Evolutionary conservation across 768 basidiomycete genomes (phyloP).

Genomic region (Brasilioporus rufonigricans): DNA sequence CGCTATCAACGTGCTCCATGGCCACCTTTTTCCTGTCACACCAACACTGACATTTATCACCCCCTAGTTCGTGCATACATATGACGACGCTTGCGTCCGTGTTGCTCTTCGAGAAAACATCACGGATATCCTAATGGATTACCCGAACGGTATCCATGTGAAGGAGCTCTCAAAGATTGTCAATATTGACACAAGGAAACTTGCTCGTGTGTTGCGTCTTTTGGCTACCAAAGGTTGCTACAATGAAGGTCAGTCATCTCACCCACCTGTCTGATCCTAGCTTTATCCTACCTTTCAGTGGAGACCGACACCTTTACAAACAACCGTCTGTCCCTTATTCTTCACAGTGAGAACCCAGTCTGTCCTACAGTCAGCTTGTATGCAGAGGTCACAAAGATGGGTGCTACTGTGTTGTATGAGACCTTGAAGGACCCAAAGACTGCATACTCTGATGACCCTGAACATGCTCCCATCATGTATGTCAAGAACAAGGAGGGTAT

Average conservation of each 20-base stretch:
- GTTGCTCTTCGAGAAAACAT: too few species aligned
- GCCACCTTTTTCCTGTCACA: too few species aligned
- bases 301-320: slow-evolving; percentile 30
- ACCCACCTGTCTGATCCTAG: not conserved
- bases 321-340: slow-evolving; percentile 30
- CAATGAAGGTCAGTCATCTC: slow-evolving; percentile 27
- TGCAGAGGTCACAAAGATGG: slow-evolving; percentile 17
- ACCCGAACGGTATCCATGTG: slow-evolving; percentile 33
- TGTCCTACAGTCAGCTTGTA: slow-evolving; percentile 20
- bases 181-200: slow-evolving; percentile 26
- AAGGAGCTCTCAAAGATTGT: slow-evolving; percentile 24
- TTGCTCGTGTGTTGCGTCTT: slow-evolving; percentile 32
- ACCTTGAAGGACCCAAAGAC: slow-evolving; percentile 20
- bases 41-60: too few species aligned
- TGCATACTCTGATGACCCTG: slow-evolving; percentile 20
- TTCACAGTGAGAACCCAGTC: slow-evolving; percentile 24
- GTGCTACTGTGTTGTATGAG: slow-evolving; percentile 24
- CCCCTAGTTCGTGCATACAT: too few species aligned
- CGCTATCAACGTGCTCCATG: too few species aligned
- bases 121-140: too few species aligned
- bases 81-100: too few species aligned
- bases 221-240: slow-evolving; percentile 31
- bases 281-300: slow-evolving; percentile 19
- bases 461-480: slow-evolving; percentile 21
- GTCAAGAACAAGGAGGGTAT: slow-evolving; percentile 12